Evolutionary conservation across 768 basidiomycete species (phyloP).

Genomic region (Calocybe indica): DNA sequence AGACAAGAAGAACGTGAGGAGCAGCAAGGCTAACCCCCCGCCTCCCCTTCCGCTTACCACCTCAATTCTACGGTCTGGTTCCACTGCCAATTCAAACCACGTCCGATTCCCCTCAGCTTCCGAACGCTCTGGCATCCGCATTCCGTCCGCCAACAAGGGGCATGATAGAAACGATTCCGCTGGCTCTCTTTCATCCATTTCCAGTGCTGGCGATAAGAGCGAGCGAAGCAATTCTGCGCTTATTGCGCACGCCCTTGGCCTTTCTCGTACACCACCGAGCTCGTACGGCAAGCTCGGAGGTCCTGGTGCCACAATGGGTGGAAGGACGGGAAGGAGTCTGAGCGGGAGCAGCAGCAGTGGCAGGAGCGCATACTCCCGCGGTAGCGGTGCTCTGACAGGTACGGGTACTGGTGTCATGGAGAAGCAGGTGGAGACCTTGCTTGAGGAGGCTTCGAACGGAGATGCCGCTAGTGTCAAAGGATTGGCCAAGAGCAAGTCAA

Average conservation of each 20-base stretch:
- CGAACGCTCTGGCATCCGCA: constrained; percentile 7
- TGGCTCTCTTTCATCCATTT: constrained; percentile 5
- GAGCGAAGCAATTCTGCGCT: constrained; percentile 27
- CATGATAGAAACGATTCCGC: constrained; percentile 7
- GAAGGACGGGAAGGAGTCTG: constrained; percentile 20
- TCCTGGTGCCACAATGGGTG: constrained; percentile 23
- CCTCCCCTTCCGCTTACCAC: constrained; percentile 16
- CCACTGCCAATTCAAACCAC: constrained; percentile 12
- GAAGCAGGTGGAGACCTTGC: constrained; percentile 42
- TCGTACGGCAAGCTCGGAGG: constrained; percentile 33
- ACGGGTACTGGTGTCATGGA: constrained; percentile 15
- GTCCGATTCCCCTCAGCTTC: constrained; percentile 14
- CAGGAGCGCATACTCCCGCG: constrained; percentile 25
- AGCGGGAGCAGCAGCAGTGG: constrained; percentile 24
- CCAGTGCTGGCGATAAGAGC: constrained; percentile 5
- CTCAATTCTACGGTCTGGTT: constrained; percentile 20
- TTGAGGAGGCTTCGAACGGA: constrained; percentile 26
- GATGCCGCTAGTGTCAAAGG: constrained; percentile 4
- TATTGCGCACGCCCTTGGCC: constrained; percentile 38
- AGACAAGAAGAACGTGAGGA: constrained; percentile 5
- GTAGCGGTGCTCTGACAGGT: constrained; percentile 11
- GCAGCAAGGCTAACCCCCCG: constrained; percentile 15
- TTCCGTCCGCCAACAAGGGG: neutral
- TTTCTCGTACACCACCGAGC: constrained; percentile 33
- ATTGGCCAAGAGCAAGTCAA: constrained; percentile 27